Evolutionary conservation across 768 basidiomycete genomes (phyloP), one percentile per base, ranked within the genome.

Genomic region (Phallus indusiatus): DNA sequence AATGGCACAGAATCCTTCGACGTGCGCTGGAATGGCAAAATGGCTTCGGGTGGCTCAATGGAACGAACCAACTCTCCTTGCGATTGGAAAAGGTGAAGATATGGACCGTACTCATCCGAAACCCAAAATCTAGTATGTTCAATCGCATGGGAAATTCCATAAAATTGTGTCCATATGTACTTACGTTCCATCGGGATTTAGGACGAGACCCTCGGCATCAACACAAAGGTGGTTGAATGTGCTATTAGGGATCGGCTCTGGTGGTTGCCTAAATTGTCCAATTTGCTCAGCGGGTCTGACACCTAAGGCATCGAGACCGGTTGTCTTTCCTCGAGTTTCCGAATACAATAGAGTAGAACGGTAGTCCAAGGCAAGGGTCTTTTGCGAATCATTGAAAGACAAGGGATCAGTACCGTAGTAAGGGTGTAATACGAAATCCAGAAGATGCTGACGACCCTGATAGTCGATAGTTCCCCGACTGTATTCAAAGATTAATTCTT

Each of bases 81-180:
- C 0, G 73, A 64, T 0, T 74, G 68, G 67, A 80, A 80, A 16
- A 73, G 75, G 67, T 85, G 83, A 62, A 86, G 80, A 64, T 82
- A 82, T 1, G 82, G 82, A 1, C 83, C 85, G 62, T 86, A 86
- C 70, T 86, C 85, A 65, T 86, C 85, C 63, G 81, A 81, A 34
- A 80, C 73, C 83, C 81, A 85, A 69, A 76, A 82, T 0, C 81
- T 83, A 46, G 16, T 28, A 2, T 7, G 28, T 28, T 46, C 35
- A 37, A 42, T 17, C 11, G 2, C 12, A 5, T 42, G n/a, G 42
- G 28, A 7, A 7, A 28, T 3, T 7, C 28, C 28, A 1, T 35
- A 47, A 9, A 33, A 1, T 17, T 35, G n/a, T n/a, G n/a, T 24
- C 1, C 69, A 28, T 28, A n/a, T n/a, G n/a, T 1, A 69, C 78